phyloP scores from a whole-genome alignment of 345 rosid genomes.

The Citrus hindsii region DNA sequence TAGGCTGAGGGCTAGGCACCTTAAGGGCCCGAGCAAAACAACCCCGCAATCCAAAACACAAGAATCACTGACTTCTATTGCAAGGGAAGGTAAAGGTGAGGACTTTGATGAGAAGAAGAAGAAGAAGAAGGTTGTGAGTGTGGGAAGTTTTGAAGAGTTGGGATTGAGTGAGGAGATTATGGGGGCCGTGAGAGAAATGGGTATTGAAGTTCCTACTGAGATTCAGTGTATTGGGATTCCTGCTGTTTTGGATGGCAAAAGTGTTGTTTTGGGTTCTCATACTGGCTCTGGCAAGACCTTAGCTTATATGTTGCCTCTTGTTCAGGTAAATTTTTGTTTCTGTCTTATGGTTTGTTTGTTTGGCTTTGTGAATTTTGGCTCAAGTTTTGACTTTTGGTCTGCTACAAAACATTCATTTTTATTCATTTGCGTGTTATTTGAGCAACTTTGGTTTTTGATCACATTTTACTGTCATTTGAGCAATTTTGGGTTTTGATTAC shows the following conservation, averaged over 20 bases:
- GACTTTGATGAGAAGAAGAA: slow-evolving; percentile 24
- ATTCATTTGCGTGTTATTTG: not conserved
- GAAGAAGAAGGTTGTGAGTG: slow-evolving; percentile 41
- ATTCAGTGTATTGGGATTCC: slow-evolving; percentile 89
- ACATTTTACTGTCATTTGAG: not conserved
- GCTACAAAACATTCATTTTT: not conserved
- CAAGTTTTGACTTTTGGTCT: not conserved
- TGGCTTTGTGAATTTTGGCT: not conserved
- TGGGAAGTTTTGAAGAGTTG: slow-evolving; percentile 67
- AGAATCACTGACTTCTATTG: slow-evolving; percentile 18
- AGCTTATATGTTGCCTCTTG: slow-evolving; percentile 85
- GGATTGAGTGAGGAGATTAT: slow-evolving; percentile 78
- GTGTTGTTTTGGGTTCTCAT: slow-evolving; percentile 89
- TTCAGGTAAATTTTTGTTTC: slow-evolving; percentile 54
- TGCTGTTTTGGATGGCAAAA: slow-evolving; percentile 72
- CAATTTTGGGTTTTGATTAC: not conserved
- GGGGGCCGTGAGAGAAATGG: slow-evolving; percentile 77
- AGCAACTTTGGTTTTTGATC: not conserved
- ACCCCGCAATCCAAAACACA: slow-evolving; percentile 29
- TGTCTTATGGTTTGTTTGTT: not conserved
- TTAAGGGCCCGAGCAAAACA: slow-evolving; percentile 45
- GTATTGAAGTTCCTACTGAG: slow-evolving; percentile 85
- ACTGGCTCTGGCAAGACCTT: slow-evolving; percentile 97
- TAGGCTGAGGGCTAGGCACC: slow-evolving; percentile 69
- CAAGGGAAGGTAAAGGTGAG: slow-evolving; percentile 15